Conservation (phyloP, 805 yeast species). For the Wickerhamomyces queroliae region DNA sequence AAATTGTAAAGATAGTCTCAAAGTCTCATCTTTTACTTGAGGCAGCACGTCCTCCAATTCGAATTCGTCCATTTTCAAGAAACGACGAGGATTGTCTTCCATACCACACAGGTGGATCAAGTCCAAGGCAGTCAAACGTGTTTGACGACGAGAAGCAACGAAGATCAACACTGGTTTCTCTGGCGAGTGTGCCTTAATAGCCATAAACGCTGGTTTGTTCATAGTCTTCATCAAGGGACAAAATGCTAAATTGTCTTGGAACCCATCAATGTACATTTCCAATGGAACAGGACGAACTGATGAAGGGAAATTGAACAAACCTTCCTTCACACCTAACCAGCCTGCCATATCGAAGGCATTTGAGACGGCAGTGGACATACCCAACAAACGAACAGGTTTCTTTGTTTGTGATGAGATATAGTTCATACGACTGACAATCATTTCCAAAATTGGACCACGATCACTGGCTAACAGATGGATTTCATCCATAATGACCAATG, state of each 20-base stretch:
- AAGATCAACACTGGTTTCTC: slow-evolving; percentile 93
- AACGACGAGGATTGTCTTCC: slow-evolving; percentile 50
- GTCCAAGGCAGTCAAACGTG: slow-evolving; percentile 75
- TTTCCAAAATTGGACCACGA: slow-evolving; percentile 95
- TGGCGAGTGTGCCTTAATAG: slow-evolving; percentile 56
- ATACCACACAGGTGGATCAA: slow-evolving; percentile 66
- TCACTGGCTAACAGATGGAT: slow-evolving; percentile 96
- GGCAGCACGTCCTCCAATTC: slow-evolving; percentile 54
- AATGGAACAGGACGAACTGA: slow-evolving; percentile 95
- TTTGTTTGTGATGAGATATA: slow-evolving; percentile 93
- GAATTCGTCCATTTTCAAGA: slow-evolving; percentile 51
- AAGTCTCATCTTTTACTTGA: slow-evolving; percentile 68
- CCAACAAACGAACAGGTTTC: slow-evolving; percentile 82
- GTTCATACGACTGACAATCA: slow-evolving; percentile 88
- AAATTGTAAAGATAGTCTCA: slow-evolving; percentile 67
- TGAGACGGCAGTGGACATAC: slow-evolving; percentile 90
- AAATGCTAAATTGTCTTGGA: slow-evolving; percentile 78
- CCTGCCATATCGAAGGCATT: slow-evolving; percentile 93
- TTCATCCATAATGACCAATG: slow-evolving; percentile 87
- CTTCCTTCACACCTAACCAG: slow-evolving; percentile 86
- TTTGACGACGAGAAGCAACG: slow-evolving; percentile 95
- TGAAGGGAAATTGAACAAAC: slow-evolving; percentile 91
- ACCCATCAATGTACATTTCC: slow-evolving; percentile 85
- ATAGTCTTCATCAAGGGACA: slow-evolving; percentile 62
- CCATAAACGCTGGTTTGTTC: slow-evolving; percentile 73